A percentile compares a stretch with the other conserved stretches of the same genome.
These are phyloP conservation scores for Paraphoma sp. DNA, from an alignment of 2,329 filamentous ascomycete species.

Conservation along the genomic window DNA sequence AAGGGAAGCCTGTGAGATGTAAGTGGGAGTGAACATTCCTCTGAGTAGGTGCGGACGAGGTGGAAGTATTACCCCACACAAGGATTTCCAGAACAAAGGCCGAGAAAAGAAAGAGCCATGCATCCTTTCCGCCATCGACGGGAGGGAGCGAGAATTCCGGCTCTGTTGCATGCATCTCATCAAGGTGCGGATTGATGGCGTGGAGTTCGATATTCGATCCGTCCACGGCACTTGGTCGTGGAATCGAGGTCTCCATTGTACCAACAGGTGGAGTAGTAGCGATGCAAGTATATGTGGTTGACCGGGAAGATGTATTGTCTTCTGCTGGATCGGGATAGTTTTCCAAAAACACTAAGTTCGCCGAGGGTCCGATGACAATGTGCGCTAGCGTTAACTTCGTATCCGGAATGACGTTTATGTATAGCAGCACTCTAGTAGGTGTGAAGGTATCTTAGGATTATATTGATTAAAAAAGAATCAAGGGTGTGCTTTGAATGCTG, in stretches of 20 bases:
- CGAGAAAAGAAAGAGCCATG: conserved; percentile 59
- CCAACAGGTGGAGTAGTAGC: not conserved
- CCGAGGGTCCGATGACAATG: not conserved
- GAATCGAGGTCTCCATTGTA: not conserved
- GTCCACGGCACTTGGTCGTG: not conserved
- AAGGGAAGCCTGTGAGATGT: conserved; percentile 65
- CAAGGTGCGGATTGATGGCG: not conserved
- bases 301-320: not conserved
- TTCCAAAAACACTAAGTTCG: conserved; percentile 18
- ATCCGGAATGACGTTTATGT: not conserved
- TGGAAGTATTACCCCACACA: conserved; percentile 51
- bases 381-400: not conserved
- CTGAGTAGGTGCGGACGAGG: not conserved
- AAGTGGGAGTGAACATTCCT: not conserved
- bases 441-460: not conserved
- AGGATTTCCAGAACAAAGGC: conserved; percentile 59
- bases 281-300: not conserved
- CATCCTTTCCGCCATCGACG: conserved; percentile 58
- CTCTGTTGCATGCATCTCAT: not conserved
- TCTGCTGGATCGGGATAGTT: not conserved
- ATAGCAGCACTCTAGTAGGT: not conserved
- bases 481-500: not conserved
- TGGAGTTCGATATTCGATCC: not conserved
- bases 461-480: not conserved
- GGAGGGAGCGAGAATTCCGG: conserved; percentile 45